A percentile compares a stretch with the other conserved stretches of the same genome.
Conservation (phyloP, 2,329 filamentous ascomycete genomes). For the Huntiella moniliformis region DNA sequence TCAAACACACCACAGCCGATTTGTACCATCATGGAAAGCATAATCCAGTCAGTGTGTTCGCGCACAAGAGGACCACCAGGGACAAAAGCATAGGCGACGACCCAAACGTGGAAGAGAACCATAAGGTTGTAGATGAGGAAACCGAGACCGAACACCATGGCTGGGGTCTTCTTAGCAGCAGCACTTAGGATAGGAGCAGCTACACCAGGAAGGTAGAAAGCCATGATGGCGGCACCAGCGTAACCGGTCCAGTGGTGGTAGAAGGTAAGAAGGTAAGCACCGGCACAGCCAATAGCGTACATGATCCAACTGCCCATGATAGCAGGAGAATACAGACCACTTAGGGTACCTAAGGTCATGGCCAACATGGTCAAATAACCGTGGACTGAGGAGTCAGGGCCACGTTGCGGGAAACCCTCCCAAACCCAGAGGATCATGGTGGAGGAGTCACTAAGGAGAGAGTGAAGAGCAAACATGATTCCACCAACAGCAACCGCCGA, state of each 20-base stretch:
- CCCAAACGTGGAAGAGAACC: slow-evolving; percentile 96
- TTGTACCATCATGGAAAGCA: slow-evolving; percentile 66
- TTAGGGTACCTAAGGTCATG: slow-evolving; percentile 65
- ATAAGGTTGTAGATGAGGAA: slow-evolving; percentile 87
- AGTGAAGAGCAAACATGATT: slow-evolving; percentile 77
- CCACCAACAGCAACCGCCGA: slow-evolving; percentile 65
- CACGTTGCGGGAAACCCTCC: slow-evolving; percentile 84
- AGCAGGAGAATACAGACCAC: slow-evolving; percentile 55
- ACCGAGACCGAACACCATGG: slow-evolving; percentile 65
- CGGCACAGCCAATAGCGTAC: slow-evolving; percentile 59
- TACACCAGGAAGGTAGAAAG: slow-evolving; percentile 66
- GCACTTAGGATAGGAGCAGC: slow-evolving; percentile 57
- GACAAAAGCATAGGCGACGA: slow-evolving; percentile 95
- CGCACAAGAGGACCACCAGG: slow-evolving; percentile 82
- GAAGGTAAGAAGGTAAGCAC: slow-evolving; percentile 59
- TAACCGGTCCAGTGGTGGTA: slow-evolving; percentile 76
- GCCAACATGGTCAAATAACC: slow-evolving; percentile 69
- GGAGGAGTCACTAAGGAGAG: slow-evolving; percentile 84
- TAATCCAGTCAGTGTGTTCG: slow-evolving; percentile 91
- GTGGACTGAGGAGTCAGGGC: slow-evolving; percentile 75
- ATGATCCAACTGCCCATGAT: slow-evolving; percentile 60
- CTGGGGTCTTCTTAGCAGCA: slow-evolving; percentile 59
- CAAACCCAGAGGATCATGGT: slow-evolving; percentile 98
- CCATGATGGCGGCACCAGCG: slow-evolving; percentile 58
- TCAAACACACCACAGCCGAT: slow-evolving; percentile 76